Evolutionary conservation across 1,139 yeast species (phyloP).

Genomic region (Pichia sp.): DNA sequence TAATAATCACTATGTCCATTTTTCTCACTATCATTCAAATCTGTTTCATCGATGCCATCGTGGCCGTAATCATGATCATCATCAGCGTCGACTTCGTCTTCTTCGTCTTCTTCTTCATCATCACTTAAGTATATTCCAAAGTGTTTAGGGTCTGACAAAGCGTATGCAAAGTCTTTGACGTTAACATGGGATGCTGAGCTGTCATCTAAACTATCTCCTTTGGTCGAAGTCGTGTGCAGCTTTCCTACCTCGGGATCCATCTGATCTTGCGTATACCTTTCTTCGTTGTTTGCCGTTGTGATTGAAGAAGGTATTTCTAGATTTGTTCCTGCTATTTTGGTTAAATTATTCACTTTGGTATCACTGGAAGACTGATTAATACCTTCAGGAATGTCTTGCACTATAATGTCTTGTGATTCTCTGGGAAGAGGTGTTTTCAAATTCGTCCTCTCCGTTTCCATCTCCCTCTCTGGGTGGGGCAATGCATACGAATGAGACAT

Average conservation of each 20-base stretch:
- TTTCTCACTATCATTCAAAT: background rate
- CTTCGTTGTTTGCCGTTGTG: background rate
- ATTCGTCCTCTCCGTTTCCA: background rate
- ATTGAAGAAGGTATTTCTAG: background rate
- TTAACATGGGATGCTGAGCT: constrained; percentile 31
- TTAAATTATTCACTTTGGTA: background rate
- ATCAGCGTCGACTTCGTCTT: constrained; percentile 15
- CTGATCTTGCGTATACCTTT: background rate
- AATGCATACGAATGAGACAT: background rate
- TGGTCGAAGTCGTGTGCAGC: background rate
- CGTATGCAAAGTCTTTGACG: constrained; percentile 76
- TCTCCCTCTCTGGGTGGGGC: background rate
- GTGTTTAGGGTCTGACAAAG: constrained; percentile 59
- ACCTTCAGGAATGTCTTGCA: background rate
- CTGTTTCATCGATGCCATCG: too few relatives aligned
- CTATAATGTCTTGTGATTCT: background rate
- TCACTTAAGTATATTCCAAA: constrained; percentile 42
- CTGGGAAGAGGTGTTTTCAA: background rate
- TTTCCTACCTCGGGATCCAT: background rate
- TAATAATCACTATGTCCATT: background rate
- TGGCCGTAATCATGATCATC: background rate
- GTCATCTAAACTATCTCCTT: background rate
- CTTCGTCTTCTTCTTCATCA: background rate
- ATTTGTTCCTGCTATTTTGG: background rate
- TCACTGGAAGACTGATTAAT: background rate